These are phyloP conservation scores for Fallopia convolvulus DNA, from an alignment of 148 eudicot species.

Conservation along the genomic window DNA sequence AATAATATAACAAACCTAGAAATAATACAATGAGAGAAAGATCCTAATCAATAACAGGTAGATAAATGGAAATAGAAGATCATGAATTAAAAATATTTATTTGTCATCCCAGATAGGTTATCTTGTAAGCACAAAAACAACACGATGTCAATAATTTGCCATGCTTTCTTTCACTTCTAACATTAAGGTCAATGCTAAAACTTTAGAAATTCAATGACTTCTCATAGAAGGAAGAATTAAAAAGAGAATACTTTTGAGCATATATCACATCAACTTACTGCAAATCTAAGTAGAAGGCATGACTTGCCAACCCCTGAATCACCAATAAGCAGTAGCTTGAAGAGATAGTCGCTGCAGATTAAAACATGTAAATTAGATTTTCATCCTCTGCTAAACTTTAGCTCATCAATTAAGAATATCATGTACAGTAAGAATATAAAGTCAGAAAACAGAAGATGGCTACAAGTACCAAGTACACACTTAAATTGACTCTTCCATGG, in stretches of 20 bases:
- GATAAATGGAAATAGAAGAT: not conserved
- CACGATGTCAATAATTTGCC: not conserved
- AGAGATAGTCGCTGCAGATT: conserved; percentile 30
- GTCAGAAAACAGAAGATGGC: not conserved
- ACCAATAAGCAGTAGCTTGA: conserved; percentile 31
- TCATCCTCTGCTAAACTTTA: not conserved
- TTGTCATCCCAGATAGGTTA: not conserved
- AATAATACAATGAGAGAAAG: not conserved
- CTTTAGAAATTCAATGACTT: not conserved
- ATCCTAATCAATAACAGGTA: not conserved
- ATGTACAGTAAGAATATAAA: not conserved
- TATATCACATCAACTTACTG: conserved; percentile 15
- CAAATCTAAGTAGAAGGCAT: conserved; percentile 30
- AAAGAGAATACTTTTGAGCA: not conserved
- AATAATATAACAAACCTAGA: not conserved
- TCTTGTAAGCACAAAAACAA: not conserved
- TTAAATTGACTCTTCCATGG: not conserved
- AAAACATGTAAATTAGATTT: not conserved
- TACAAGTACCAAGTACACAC: not conserved
- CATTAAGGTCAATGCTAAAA: not conserved
- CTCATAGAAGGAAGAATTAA: not conserved
- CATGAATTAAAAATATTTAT: not conserved
- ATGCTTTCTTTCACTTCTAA: not conserved
- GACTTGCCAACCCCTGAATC: conserved; percentile 33
- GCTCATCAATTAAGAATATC: not conserved